phyloP scores from a whole-genome alignment of 345 rosid species.

The Abelmoschus esculentus region DNA sequence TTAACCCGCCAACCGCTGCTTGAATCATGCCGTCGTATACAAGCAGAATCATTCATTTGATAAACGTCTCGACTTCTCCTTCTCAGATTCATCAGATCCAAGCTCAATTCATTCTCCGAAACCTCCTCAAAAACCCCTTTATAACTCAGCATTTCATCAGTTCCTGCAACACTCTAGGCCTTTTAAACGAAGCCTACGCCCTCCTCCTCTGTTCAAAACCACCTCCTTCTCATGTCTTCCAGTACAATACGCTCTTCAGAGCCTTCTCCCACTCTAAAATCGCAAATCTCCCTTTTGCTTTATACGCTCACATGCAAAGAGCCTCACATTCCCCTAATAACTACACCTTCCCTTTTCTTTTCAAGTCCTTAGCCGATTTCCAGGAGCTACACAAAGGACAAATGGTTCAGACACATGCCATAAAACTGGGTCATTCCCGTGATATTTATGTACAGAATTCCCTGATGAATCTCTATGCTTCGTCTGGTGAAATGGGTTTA shows the following conservation, averaged over 20 bases:
- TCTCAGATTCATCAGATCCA: conserved; percentile 40
- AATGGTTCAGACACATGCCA: conserved; percentile 38
- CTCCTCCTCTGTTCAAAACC: conserved; percentile 29
- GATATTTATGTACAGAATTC: conserved; percentile 45
- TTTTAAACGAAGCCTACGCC: conserved; percentile 19
- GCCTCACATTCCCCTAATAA: conserved; percentile 30
- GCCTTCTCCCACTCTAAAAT: conserved; percentile 38
- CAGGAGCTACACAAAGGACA: conserved; percentile 24
- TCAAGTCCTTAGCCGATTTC: conserved; percentile 43
- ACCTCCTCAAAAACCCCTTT: conserved; percentile 26
- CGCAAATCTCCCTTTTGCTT: conserved; percentile 29
- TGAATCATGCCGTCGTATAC: conserved; percentile 8
- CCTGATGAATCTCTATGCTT: background rate
- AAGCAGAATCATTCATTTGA: conserved; percentile 24
- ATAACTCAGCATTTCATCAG: conserved; percentile 33
- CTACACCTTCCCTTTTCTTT: conserved; percentile 49
- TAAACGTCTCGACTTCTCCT: conserved; percentile 18
- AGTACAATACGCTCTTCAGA: conserved; percentile 41
- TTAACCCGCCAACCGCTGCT: background rate
- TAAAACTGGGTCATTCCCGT: conserved; percentile 30
- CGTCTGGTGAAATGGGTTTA: conserved; percentile 3
- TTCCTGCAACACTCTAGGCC: conserved; percentile 28
- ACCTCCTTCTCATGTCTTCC: conserved; percentile 35
- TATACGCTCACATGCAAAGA: conserved; percentile 34
- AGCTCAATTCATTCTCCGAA: conserved; percentile 34